Base-by-base conservation (phyloP, 768 basidiomycete species). In the Pisolithus marmoratus region DNA sequence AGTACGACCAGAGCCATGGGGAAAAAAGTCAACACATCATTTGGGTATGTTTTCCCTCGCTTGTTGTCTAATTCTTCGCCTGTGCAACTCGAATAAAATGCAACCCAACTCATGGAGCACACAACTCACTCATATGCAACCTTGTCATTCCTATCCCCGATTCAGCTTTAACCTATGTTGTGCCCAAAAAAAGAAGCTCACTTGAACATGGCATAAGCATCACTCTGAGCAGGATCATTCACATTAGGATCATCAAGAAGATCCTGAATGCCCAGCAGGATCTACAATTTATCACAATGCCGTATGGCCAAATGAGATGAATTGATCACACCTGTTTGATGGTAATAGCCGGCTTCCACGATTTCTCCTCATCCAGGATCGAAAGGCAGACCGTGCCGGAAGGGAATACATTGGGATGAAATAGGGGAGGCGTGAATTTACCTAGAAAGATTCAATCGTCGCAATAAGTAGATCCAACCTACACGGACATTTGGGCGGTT, bases 121-220 rank as follows among this genome's bases (percentile, higher is more conserved):
- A 31, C 11, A 17, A 76, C 85, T 70, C 64, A 91, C 90, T 96
- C 92, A 63, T 98, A 98, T 26, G 92, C 93, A 19, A 76, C 72
- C 61, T 90, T 90, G 73, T 98, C 95, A 64, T 94, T 97, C 76
- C 94, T 96, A 46, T 5, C 27, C 12, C 38, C 15, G 20, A 8
- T 54, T 63, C 29, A 64, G 49, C 38, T 41, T 51, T 41, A 36
- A 31, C 46, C 20, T 34, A 36, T 27, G 49, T 38, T 6, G 50
- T 34, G 14, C 31, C 24, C 12, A 41, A 26, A 49, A 27, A n/a
- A 22, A 40, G 38, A 42, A 17, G 74, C 92, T 62, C 60, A 95
- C 94, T 95, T 96, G 79, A 94, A 98, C 85, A 96, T 90, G 29
- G 92, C 94, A 70, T 98, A 98, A 11, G 96, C 96, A 60, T 98